These are phyloP conservation scores for Lolium perenne DNA, from an alignment of 176 grass and related monocot species.

Conservation along the genomic window DNA sequence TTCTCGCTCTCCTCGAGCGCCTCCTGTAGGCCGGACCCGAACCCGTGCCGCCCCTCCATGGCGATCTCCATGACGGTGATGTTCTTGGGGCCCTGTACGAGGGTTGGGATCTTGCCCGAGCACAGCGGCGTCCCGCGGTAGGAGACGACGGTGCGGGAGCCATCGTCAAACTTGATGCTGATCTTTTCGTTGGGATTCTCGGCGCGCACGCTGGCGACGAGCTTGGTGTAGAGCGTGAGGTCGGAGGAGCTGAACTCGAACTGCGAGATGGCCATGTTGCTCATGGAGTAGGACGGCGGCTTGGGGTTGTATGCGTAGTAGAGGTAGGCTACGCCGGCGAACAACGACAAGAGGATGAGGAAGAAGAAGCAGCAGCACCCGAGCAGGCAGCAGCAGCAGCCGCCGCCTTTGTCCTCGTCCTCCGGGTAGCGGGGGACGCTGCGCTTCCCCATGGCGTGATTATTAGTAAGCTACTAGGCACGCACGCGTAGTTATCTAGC, in stretches of 20 bases:
- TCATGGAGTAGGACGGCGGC: constrained; percentile 74
- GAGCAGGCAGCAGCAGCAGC: constrained; percentile 57
- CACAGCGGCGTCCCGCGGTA: constrained; percentile 72
- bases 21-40: constrained; percentile 54
- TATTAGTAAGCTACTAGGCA: constrained; percentile 21
- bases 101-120: constrained; percentile 62
- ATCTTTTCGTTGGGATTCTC: constrained; percentile 91
- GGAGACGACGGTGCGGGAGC: constrained; percentile 59
- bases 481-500: background rate
- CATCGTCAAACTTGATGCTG: constrained; percentile 60
- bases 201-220: constrained; percentile 63
- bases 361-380: constrained; percentile 76
- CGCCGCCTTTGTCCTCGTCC: constrained; percentile 36
- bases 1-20: constrained; percentile 72
- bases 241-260: constrained; percentile 61
- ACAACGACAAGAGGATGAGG: constrained; percentile 48
- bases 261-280: constrained; percentile 66
- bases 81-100: constrained; percentile 77
- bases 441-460: constrained; percentile 46
- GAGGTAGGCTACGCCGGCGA: constrained; percentile 37
- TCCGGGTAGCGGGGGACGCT: constrained; percentile 63
- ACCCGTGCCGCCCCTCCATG: constrained; percentile 63
- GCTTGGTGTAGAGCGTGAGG: constrained; percentile 68
- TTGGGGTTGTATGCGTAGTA: constrained; percentile 59
- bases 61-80: constrained; percentile 68